These are phyloP conservation scores for Petasospora rhodanensis DNA, from an alignment of 1,139 yeast species.

Conservation along the genomic window DNA sequence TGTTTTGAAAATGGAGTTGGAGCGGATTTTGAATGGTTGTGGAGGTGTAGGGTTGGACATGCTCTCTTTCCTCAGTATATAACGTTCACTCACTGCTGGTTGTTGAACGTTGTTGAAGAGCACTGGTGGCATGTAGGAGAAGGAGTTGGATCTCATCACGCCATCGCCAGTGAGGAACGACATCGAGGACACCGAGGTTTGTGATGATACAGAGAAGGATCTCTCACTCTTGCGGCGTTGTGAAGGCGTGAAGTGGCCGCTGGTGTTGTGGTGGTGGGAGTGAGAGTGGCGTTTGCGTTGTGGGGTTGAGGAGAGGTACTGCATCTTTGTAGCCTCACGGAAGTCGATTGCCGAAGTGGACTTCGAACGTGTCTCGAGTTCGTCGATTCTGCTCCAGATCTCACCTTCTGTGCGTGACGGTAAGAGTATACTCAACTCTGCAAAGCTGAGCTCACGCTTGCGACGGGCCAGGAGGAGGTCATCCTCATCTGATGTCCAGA, in stretches of 20 bases:
- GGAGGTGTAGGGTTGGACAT: slow-evolving; percentile 1
- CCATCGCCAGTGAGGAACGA: slow-evolving; percentile 5
- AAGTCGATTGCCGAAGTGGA: slow-evolving; percentile 3
- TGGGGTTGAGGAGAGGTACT: slow-evolving; percentile 11
- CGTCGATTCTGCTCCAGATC: slow-evolving; percentile 57
- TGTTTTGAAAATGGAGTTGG: slow-evolving; percentile 11
- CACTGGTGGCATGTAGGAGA: slow-evolving; percentile 11
- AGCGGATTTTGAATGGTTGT: slow-evolving; percentile 6
- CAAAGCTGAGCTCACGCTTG: slow-evolving; percentile 58
- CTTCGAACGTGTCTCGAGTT: slow-evolving; percentile 36
- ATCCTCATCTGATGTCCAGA: slow-evolving; percentile 56
- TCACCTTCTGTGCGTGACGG: slow-evolving; percentile 75
- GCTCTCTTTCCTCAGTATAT: slow-evolving; percentile 8
- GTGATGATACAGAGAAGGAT: slow-evolving; percentile 12
- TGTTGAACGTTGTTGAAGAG: slow-evolving; percentile 11
- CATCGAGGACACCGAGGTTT: slow-evolving; percentile 4
- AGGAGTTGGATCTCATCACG: slow-evolving; percentile 9
- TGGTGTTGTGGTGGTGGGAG: slow-evolving; percentile 3
- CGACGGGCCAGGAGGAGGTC: slow-evolving; percentile 62
- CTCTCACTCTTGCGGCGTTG: slow-evolving; percentile 8
- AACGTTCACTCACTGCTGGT: slow-evolving; percentile 11
- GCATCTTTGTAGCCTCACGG: slow-evolving; percentile 5
- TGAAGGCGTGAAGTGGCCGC: slow-evolving; percentile 1
- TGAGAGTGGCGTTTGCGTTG: slow-evolving; percentile 12
- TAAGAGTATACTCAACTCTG: slow-evolving; percentile 68